These are phyloP conservation scores for Roridomyces roridus DNA, from an alignment of 768 basidiomycete genomes.

Conservation along the genomic window DNA sequence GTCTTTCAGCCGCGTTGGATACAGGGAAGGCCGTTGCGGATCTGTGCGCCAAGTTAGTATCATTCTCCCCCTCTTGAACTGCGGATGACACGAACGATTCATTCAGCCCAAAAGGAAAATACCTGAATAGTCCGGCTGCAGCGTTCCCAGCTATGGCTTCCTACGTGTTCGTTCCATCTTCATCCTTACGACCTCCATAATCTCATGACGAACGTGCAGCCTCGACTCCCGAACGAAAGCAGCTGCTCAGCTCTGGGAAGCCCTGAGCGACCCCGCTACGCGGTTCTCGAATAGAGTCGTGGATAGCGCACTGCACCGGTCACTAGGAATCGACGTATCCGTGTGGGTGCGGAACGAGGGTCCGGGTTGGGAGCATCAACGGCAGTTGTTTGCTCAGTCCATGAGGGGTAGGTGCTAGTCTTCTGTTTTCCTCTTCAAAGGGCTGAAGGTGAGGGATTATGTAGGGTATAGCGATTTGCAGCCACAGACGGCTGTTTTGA, in stretches of 20 bases:
- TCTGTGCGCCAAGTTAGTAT: constrained; percentile 29
- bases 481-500: no score
- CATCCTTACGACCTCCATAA: no score
- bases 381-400: neutral
- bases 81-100: no score
- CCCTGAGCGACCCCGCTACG: constrained; percentile 1
- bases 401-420: constrained; percentile 5
- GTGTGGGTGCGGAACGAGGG: neutral
- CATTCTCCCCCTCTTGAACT: no score
- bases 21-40: constrained; percentile 31
- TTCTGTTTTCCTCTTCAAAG: no score
- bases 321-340: constrained; percentile 2
- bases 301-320: constrained; percentile 6
- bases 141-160: constrained; percentile 3
- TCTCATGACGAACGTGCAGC: no score
- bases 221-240: neutral
- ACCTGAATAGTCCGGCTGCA: constrained; percentile 2
- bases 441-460: neutral
- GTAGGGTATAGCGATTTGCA: no score
- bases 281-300: neutral
- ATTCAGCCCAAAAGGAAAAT: constrained; percentile 15
- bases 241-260: constrained; percentile 3
- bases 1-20: constrained; percentile 38
- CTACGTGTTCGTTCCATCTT: neutral
- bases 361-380: neutral